Base-by-base conservation (phyloP, 1,284 basidiomycete genomes). In the Mycocalia duriaeana region DNA sequence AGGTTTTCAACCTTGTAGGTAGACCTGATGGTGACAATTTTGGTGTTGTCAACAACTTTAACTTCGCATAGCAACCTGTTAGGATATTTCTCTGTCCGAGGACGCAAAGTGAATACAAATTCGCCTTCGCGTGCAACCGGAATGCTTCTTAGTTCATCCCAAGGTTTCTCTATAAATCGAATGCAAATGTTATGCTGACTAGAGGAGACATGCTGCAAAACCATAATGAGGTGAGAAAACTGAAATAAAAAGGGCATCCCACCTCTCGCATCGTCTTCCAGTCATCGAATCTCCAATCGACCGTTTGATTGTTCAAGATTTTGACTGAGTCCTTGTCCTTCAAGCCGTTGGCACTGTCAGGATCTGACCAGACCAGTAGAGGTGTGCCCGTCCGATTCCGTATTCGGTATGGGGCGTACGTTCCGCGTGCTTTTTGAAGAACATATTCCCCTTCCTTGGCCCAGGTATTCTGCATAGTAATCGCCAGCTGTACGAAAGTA, bases 231-330 rank as follows among this genome's bases (percentile, higher is more conserved):
- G n/a, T n/a, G n/a, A n/a, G n/a, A n/a, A n/a, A n/a, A n/a, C n/a
- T n/a, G n/a, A n/a, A n/a, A n/a, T n/a, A n/a, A n/a, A n/a, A n/a
- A n/a, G n/a, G n/a, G n/a, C n/a, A n/a, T n/a, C n/a, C 53, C 59
- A 91, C 92, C 72, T 99, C 96, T 62, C 96, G 85, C 71, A 92
- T 88, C 6, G 86, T 85, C 65, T 89, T 89, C 88, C 93, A 95
- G 59, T 99, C 95, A 62, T 98, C 94, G 59, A 99, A 99, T 48
- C 94, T 77, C 96, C 96, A 99, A 44, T 98, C 95, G 13, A 91
- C 73, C 2, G 80, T 83, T 53, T 89, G 78, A 38, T 89, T 88
- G 54, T 94, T 82, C 24, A 77, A 67, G 47, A 90, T 73, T 62
- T 79, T 82, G 38, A 78, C 68, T 43, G 74, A 66, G 25, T 69